Base-by-base conservation (phyloP, 1,284 basidiomycete genomes). In the Cutaneotrichosporon sp. region DNA sequence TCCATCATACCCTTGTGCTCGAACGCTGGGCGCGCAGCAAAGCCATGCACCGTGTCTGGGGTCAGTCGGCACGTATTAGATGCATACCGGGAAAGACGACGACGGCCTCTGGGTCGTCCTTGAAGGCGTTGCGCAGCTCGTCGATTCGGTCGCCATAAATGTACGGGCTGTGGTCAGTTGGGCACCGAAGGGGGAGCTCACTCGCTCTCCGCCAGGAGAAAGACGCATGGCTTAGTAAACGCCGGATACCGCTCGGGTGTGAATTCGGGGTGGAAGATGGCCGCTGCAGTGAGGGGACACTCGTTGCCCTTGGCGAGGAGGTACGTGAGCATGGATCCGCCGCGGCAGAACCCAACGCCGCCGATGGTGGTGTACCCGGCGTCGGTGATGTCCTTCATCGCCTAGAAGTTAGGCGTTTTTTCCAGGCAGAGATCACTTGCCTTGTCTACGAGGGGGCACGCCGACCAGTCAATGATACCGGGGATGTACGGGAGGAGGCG, bases 311-410 rank as follows among this genome's bases (percentile, higher is more conserved):
- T 54, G 1, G 62, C 55, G 13, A 71, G 56, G 48, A 71, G 58
- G 23, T 62, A 47, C 38, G 67, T 49, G 44, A 67, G 54, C 38
- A 70, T 52, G 2, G 65, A 62, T 9, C 76, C 85, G 8, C 85
- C 85, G 56, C 78, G 84, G 65, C 85, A 86, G 68, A 83, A 86
- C 3, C 85, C 85, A 33, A 84, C 77, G 2, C 79, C 80, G 2
- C 84, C 84, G 42, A 87, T 63, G 47, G 79, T 80, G 35, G 22
- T 38, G 22, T 47, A 38, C 21, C 36, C 36, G 4, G 20, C 36
- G 20, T 38, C 20, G 1, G 36, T n/a, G 10, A 42, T 9, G 36
- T 34, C 35, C 10, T 12, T 9, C 23, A 43, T 44, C 15, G 40
- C 34, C 33, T 33, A n/a, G 36, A 4, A 1, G n/a, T 37, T 17